These are phyloP conservation scores for Ramichloridium luteum DNA, from an alignment of 2,329 filamentous ascomycete genomes.

Conservation along the genomic window DNA sequence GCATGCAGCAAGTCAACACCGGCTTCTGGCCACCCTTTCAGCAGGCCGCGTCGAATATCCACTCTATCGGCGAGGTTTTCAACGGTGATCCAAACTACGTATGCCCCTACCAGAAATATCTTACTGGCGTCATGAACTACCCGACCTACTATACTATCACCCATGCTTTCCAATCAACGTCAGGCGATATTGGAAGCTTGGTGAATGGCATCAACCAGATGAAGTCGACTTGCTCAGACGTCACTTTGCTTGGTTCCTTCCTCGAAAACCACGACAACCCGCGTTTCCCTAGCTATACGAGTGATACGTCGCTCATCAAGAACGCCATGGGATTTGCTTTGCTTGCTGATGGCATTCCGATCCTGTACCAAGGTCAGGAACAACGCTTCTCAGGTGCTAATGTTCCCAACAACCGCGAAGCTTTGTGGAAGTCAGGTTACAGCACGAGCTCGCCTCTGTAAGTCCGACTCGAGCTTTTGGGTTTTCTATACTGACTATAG, in stretches of 20 bases:
- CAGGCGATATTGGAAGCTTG: conserved; percentile 26
- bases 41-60: conserved; percentile 20
- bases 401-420: conserved; percentile 26
- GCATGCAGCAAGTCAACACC: conserved; percentile 32
- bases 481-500: no score
- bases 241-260: conserved; percentile 28
- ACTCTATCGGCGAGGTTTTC: conserved; percentile 34
- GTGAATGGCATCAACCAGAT: conserved; percentile 20
- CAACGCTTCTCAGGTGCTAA: conserved; percentile 37
- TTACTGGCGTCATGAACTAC: conserved; percentile 36
- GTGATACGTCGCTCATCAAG: conserved; percentile 43
- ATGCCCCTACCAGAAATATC: conserved; percentile 30
- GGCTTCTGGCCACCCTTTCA: conserved; percentile 29
- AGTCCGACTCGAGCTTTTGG: not conserved
- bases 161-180: conserved; percentile 23
- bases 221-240: conserved; percentile 22
- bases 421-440: conserved; percentile 27
- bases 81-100: conserved; percentile 25
- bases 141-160: conserved; percentile 28
- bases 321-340: conserved; percentile 49
- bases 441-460: conserved; percentile 27
- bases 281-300: conserved; percentile 32
- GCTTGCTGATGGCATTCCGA: conserved; percentile 47
- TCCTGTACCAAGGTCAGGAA: conserved; percentile 33
- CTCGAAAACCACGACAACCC: conserved; percentile 27